These are phyloP conservation scores for Aspergillus ibericus DNA, from an alignment of 2,329 filamentous ascomycete genomes.

Conservation along the genomic window DNA sequence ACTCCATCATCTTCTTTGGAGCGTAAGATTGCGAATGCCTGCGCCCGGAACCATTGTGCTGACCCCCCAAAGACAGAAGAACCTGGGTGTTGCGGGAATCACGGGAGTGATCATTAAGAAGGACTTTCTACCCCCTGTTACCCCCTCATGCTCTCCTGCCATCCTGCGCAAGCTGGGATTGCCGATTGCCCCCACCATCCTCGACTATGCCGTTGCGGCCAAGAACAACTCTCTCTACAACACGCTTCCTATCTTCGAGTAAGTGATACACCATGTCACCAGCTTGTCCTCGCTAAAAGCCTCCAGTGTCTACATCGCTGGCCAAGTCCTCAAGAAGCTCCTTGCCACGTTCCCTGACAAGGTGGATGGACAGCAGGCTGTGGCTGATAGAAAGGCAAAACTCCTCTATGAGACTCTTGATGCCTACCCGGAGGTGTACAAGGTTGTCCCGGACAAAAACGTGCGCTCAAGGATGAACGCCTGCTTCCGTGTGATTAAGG, in stretches of 20 bases:
- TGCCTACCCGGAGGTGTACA: conserved; percentile 69
- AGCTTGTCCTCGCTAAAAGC: neutral
- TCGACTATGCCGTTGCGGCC: conserved; percentile 80
- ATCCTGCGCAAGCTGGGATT: conserved; percentile 70
- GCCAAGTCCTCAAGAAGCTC: conserved; percentile 80
- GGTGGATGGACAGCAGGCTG: conserved; percentile 72
- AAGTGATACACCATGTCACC: neutral
- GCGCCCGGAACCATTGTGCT: conserved; percentile 5
- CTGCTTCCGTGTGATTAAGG: conserved; percentile 74
- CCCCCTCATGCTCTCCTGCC: conserved; percentile 64
- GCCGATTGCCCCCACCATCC: conserved; percentile 62
- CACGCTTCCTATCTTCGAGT: conserved; percentile 80
- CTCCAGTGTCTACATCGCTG: conserved; percentile 79
- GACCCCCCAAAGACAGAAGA: conserved; percentile 67
- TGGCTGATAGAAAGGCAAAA: conserved; percentile 72
- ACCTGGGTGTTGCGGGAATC: conserved; percentile 81
- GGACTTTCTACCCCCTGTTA: conserved; percentile 68
- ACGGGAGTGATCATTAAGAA: conserved; percentile 86
- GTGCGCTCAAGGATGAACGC: conserved; percentile 91
- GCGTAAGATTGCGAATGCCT: conserved; percentile 11
- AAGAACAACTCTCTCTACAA: conserved; percentile 97
- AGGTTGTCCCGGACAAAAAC: conserved; percentile 71
- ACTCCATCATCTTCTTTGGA: conserved; percentile 78
- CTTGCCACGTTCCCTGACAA: conserved; percentile 64
- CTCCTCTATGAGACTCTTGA: conserved; percentile 78